These are phyloP conservation scores for Naumovozyma dairenensis DNA, from an alignment of 805 yeast species.

Conservation along the genomic window DNA sequence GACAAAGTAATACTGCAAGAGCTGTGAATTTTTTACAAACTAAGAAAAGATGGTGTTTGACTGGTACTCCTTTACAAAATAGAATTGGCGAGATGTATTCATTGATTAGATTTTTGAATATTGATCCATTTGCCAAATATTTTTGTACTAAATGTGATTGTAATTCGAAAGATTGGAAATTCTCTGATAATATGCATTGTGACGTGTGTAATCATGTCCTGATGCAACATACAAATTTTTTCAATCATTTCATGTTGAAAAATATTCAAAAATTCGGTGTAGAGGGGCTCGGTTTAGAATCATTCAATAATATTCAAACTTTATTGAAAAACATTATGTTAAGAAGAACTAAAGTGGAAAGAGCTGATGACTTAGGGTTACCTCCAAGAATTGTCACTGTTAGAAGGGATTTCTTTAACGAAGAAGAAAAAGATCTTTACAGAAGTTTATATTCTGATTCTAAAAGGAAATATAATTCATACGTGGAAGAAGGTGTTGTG, in stretches of 20 bases:
- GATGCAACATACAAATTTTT: conserved; percentile 90
- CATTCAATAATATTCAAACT: conserved; percentile 68
- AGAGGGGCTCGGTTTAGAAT: conserved; percentile 67
- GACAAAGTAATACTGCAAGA: conserved; percentile 86
- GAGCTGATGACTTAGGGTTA: conserved; percentile 94
- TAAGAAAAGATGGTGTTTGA: conserved; percentile 76
- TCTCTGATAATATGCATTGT: conserved; percentile 75
- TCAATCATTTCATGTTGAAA: conserved; percentile 91
- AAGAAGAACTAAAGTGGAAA: conserved; percentile 87
- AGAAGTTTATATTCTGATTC: conserved; percentile 80
- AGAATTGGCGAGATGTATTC: conserved; percentile 96
- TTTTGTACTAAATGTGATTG: conserved; percentile 93
- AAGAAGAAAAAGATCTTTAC: conserved; percentile 89
- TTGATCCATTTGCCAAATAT: conserved; percentile 80
- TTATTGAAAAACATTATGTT: conserved; percentile 76
- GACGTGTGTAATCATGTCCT: conserved; percentile 83
- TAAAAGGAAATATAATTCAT: conserved; percentile 78
- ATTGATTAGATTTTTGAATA: conserved; percentile 69
- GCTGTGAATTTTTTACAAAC: conserved; percentile 74
- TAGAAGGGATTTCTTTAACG: conserved; percentile 79
- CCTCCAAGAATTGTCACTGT: conserved; percentile 94
- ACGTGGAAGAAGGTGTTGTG: conserved; percentile 93
- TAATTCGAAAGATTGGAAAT: conserved; percentile 71
- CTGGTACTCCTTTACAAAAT: conserved; percentile 96
- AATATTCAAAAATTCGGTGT: conserved; percentile 83